These are phyloP conservation scores for Yarrowia osloensis DNA, from an alignment of 805 yeast genomes.

Conservation along the genomic window DNA sequence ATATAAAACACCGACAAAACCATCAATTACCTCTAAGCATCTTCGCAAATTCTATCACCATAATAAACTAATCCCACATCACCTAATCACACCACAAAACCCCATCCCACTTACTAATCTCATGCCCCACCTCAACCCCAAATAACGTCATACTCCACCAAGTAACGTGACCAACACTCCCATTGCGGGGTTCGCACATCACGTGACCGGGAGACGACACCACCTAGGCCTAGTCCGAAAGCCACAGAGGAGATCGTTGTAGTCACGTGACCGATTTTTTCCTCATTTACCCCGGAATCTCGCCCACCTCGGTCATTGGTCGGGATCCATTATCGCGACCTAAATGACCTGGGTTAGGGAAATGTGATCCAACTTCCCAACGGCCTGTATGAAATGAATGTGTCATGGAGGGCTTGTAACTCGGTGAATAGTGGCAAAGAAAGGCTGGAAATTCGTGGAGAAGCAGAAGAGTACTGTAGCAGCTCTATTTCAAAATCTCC, in stretches of 20 bases:
- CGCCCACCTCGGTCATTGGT: constrained; percentile 19
- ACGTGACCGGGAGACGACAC: no score
- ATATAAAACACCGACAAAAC: no score
- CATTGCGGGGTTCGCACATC: neutral
- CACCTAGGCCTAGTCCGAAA: no score
- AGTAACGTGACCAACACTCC: neutral
- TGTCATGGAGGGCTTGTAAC: neutral
- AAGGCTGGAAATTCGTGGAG: no score
- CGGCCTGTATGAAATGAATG: neutral
- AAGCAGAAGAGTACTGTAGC: no score
- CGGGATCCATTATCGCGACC: constrained; percentile 11
- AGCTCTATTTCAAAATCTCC: neutral
- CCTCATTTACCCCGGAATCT: neutral
- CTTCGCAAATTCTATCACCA: no score
- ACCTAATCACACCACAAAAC: no score
- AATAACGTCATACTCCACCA: neutral
- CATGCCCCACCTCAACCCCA: neutral
- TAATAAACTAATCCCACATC: no score
- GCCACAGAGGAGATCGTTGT: no score
- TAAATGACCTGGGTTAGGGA: neutral
- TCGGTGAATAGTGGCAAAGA: neutral
- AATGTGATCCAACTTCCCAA: constrained; percentile 9
- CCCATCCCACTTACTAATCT: neutral
- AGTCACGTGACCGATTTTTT: neutral
- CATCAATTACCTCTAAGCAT: no score